phyloP scores from a whole-genome alignment of 164 flowering plant genomes.

The Vitis vinifera region ASM3070453v1 NC_081814.1:2774501-2775000 shows the following conservation, averaged over 20 bases:
- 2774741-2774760: conserved; percentile 2
- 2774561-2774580: too few relatives aligned
- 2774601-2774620: too few relatives aligned
- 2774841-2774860: conserved; percentile 73
- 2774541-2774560: too few relatives aligned
- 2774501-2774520: too few relatives aligned
- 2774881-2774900: conserved; percentile 83
- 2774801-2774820: conserved; percentile 62
- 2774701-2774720: not conserved
- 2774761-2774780: conserved; percentile 73
- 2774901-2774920: conserved; percentile 91
- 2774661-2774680: too few relatives aligned
- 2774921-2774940: conserved; percentile 97
- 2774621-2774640: too few relatives aligned
- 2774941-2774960: conserved; percentile 92
- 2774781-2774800: conserved; percentile 84
- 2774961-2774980: conserved; percentile 68
- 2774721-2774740: not conserved
- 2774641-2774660: not conserved
- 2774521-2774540: too few relatives aligned
- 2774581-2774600: too few relatives aligned
- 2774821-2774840: conserved; percentile 77
- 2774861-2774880: conserved; percentile 87
- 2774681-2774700: not conserved
- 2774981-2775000: conserved; percentile 3